These are phyloP conservation scores for Monosporascus cannonballus DNA, from an alignment of 2,329 filamentous ascomycete species.

Conservation along the genomic window DNA sequence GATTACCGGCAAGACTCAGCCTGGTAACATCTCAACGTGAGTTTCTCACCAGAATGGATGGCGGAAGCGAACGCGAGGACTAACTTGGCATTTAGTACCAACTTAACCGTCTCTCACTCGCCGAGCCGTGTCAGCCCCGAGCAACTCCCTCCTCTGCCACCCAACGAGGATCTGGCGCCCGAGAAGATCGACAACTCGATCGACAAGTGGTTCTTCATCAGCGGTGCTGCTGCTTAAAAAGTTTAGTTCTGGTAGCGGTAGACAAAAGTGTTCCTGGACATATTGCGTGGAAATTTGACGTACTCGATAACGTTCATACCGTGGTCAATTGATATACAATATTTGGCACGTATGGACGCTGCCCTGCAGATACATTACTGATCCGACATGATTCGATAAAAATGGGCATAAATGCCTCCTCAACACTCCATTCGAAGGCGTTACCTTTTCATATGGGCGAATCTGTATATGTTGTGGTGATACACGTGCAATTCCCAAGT, in stretches of 20 bases:
- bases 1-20: slow-evolving; percentile 79
- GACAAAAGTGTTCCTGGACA: slow-evolving; percentile 18
- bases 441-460: neutral
- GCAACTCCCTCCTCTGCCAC: slow-evolving; percentile 70
- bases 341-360: slow-evolving; percentile 3
- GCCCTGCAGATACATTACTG: neutral
- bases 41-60: slow-evolving; percentile 32
- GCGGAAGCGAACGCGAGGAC: slow-evolving; percentile 3
- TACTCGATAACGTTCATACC: slow-evolving; percentile 17
- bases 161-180: slow-evolving; percentile 71
- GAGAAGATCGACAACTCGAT: slow-evolving; percentile 93
- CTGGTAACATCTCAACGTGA: slow-evolving; percentile 76
- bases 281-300: slow-evolving; percentile 6
- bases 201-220: slow-evolving; percentile 99
- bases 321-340: slow-evolving; percentile 4
- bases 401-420: neutral
- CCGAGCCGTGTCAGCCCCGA: slow-evolving; percentile 62
- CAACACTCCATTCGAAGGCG: too few relatives aligned
- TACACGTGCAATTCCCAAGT: slow-evolving; percentile 2
- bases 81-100: slow-evolving; percentile 54
- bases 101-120: slow-evolving; percentile 70
- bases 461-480: slow-evolving; percentile 1
- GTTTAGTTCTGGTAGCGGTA: slow-evolving; percentile 22
- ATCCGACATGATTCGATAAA: neutral
- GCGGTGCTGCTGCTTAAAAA: slow-evolving; percentile 76